A percentile compares a stretch with the other conserved stretches of the same genome.
These are phyloP conservation scores for Candida freyschussii DNA, from an alignment of 1,139 yeast genomes.

Conservation along the genomic window DNA sequence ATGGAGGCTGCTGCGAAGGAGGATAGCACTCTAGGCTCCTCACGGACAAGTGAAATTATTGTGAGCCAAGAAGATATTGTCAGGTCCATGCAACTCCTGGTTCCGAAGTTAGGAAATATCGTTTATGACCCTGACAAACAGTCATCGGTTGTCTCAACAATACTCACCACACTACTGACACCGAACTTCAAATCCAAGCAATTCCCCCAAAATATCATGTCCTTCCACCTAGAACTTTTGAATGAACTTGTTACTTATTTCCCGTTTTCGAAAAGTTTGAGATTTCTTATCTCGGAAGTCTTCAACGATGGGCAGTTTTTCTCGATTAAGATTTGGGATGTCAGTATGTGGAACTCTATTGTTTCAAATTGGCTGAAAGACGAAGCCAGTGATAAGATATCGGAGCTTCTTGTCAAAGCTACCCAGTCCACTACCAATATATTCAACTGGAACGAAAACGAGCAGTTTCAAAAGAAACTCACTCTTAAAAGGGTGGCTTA, in stretches of 20 bases:
- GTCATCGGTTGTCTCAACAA: conserved; percentile 37
- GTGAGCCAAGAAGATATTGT: conserved; percentile 36
- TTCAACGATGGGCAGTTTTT: conserved; percentile 47
- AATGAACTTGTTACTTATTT: conserved; percentile 35
- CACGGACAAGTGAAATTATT: conserved; percentile 8
- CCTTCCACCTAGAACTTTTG: conserved; percentile 37
- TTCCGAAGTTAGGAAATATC: conserved; percentile 39
- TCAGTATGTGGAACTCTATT: conserved; percentile 46
- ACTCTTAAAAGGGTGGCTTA: conserved; percentile 58
- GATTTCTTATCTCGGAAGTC: conserved; percentile 43
- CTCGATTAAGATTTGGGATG: conserved; percentile 27
- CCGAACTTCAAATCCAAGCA: conserved; percentile 43
- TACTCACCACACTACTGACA: conserved; percentile 40
- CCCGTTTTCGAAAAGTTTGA: conserved; percentile 46
- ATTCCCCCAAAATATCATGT: conserved; percentile 31
- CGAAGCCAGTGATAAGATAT: conserved; percentile 52
- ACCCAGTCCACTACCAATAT: conserved; percentile 41
- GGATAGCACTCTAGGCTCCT: conserved; percentile 9
- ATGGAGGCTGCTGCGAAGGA: conserved; percentile 7
- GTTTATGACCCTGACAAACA: conserved; percentile 52
- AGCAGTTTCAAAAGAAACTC: conserved; percentile 41
- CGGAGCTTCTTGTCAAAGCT: conserved; percentile 49
- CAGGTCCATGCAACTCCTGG: conserved; percentile 33
- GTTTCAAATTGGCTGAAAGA: conserved; percentile 50
- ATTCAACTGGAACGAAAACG: conserved; percentile 68